These are phyloP conservation scores for Lithohypha guttulata DNA, from an alignment of 2,329 filamentous ascomycete species.

Conservation along the genomic window DNA sequence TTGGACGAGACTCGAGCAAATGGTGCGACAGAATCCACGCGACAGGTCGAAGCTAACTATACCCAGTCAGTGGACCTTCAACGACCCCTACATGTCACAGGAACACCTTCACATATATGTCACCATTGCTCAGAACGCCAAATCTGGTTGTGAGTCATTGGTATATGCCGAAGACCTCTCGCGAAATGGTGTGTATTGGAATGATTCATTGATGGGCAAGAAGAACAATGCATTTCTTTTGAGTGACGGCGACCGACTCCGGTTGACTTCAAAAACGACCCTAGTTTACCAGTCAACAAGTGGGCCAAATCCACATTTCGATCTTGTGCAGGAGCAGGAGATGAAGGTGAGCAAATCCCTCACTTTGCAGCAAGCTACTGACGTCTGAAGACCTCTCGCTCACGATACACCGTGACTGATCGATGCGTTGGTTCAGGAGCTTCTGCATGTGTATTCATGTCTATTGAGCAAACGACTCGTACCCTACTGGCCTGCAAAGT, in stretches of 20 bases:
- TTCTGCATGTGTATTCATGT: conserved; percentile 35
- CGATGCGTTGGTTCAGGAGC: conserved; percentile 33
- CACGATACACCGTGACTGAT: conserved; percentile 29
- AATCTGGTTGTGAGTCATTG: conserved; percentile 27
- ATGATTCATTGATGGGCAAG: conserved; percentile 27
- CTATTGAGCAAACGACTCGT: conserved; percentile 24
- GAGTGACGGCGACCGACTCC: conserved; percentile 30
- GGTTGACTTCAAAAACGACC: conserved; percentile 19
- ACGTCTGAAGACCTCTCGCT: conserved; percentile 28
- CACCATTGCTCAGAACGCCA: conserved; percentile 32
- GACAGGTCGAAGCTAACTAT: conserved; percentile 6
- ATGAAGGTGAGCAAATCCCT: conserved; percentile 25
- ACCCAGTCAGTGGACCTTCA: conserved; percentile 28
- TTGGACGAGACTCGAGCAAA: conserved; percentile 27
- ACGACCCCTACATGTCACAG: conserved; percentile 30
- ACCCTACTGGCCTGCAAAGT: conserved; percentile 38
- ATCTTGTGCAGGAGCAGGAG: conserved; percentile 26
- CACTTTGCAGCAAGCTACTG: no score
- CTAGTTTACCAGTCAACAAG: not conserved
- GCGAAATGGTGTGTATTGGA: conserved; percentile 32
- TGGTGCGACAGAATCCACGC: conserved; percentile 24
- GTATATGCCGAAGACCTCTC: conserved; percentile 37
- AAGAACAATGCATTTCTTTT: conserved; percentile 28
- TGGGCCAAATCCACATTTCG: conserved; percentile 16
- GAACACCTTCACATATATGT: conserved; percentile 35